Base-by-base conservation (phyloP, 352 stramenopile species). In the Globisporangium paddicum region DNA sequence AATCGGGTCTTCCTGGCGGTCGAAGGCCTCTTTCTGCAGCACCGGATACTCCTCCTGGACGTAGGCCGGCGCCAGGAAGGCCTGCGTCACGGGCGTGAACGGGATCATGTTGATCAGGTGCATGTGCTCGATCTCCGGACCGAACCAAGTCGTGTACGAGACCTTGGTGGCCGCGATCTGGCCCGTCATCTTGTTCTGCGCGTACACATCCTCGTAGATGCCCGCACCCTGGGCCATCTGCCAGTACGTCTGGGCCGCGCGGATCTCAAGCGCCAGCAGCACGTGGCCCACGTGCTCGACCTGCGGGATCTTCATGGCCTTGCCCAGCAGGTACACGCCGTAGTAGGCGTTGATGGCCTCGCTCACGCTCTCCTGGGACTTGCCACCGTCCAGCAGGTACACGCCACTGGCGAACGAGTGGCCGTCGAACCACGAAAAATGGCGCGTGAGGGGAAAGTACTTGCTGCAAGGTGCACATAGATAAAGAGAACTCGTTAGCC, bases 301-400 rank as follows among this genome's bases (percentile, higher is more conserved):
- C 32, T 80, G 58, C 18, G 71, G 67, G 41, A 93, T 77, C 34
- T 72, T 72, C 54, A 93, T 77, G 14, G 86, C 81, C 57, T 89
- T 84, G 68, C 82, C 95, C 47, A 87, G 87, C 64, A 98, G 69
- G 62, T 97, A 98, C n/a, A 97, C 94, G 42, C 88, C 94, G 71
- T 98, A 99, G 78, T 99, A 99, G 47, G 93, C 95, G 78, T 99
- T 98, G 30, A 98, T 87, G 41, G 95, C 95, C 77, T 99, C 96
- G 63, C 91, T 98, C 28, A 97, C 94, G 65, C 90, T 98, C 70
- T 98, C 96, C 75, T 99, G 95, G 18, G 86, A 93, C 77, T 99
- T 99, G 58, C 96, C 96, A 59, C 97, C 89, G 42, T 90, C 90
- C 62, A 98, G 83, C 50, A 82, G 79, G 73, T 98, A 98, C 26